Evolutionary conservation across 108 stramenopile genomes (phyloP).

Genomic region (Epithemia pelagica): DNA sequence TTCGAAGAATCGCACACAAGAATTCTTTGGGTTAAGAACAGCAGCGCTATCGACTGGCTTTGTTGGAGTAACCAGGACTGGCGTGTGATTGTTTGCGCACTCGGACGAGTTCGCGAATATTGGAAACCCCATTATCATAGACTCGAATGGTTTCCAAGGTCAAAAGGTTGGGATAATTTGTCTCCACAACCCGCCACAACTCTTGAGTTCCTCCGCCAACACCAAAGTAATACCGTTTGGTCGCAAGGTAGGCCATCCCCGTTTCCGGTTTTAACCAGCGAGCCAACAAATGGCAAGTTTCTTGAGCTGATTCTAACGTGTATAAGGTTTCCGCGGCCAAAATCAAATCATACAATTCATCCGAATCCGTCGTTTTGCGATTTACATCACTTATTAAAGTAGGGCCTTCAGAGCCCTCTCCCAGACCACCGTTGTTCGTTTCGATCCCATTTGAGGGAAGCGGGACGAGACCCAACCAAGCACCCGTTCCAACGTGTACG

Average conservation of each 20-base stretch:
- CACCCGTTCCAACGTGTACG: slow-evolving; percentile 33
- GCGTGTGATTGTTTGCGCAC: too few species aligned
- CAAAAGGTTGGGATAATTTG: slow-evolving; percentile 15
- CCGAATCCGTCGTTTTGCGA: slow-evolving; percentile 2
- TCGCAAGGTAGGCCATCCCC: slow-evolving; percentile 65
- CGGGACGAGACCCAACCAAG: slow-evolving; percentile 35
- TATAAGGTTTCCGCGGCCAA: slow-evolving; percentile 83
- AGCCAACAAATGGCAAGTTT: slow-evolving; percentile 55
- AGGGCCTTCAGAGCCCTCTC: background rate
- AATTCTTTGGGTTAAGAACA: too few species aligned
- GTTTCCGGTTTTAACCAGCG: slow-evolving; percentile 43
- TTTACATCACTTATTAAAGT: background rate
- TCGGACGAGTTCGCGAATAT: slow-evolving; percentile 72
- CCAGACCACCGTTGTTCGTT: background rate
- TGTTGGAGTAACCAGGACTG: too few species aligned
- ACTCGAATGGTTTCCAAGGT: slow-evolving; percentile 23
- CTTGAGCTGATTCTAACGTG: slow-evolving; percentile 45
- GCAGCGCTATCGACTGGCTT: too few species aligned
- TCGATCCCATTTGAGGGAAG: background rate
- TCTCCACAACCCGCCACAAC: background rate
- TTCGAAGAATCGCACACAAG: too few species aligned
- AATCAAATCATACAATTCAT: slow-evolving; percentile 54
- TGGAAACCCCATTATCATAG: slow-evolving; percentile 64
- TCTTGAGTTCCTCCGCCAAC: slow-evolving; percentile 54
- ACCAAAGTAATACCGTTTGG: slow-evolving; percentile 86